Base-by-base conservation (phyloP, 2,329 filamentous ascomycete genomes). In the Colletotrichum salicis region DNA sequence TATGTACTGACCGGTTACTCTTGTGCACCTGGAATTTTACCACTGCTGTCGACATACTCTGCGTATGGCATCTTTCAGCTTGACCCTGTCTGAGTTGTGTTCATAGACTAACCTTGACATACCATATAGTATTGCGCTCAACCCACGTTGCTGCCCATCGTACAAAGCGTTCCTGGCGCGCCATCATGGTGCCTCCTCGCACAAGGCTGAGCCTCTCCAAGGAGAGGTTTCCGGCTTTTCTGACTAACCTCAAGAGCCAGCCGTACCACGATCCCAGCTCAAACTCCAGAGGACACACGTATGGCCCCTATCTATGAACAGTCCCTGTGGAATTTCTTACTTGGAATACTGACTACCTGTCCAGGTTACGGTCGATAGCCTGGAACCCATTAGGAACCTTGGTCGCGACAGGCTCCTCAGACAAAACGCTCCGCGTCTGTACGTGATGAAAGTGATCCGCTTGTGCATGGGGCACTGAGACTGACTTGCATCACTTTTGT, bases 311-410 rank as follows among this genome's bases (percentile, higher is more conserved):
- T 19, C 24, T 65, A 54, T 6, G 51, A 11, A 57, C 5, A 27
- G n/a, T 27, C 27, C 35, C 11, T 55, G 67, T 12, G 64, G 62
- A 64, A 74, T 37, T 2, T 66, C 64, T 24, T 56, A 35, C 72
- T 62, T 67, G 78, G 80, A 77, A 80, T 62, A 48, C 75, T 77
- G 67, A 77, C 55, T 27, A 54, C 37, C 57, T 33, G 37, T 4
- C 27, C 69, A 94, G 92, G 74, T 87, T 97, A 68, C 91, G 93
- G 52, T 92, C 93, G 1, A 91, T 98, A 75, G 92, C 93, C 51
- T 98, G 96, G 96, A 97, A 96, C 75, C 94, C 95, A 0, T 86
- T 94, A 0, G 95, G 96, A 41, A 93, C 90, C 10, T 86, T 96
- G 71, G 91, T 98, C 72, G 96, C 96, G 0, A 97, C 95, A 0